These are phyloP conservation scores for Patellifolia procumbens DNA, from an alignment of 179 eudicot species.

Conservation along the genomic window DNA sequence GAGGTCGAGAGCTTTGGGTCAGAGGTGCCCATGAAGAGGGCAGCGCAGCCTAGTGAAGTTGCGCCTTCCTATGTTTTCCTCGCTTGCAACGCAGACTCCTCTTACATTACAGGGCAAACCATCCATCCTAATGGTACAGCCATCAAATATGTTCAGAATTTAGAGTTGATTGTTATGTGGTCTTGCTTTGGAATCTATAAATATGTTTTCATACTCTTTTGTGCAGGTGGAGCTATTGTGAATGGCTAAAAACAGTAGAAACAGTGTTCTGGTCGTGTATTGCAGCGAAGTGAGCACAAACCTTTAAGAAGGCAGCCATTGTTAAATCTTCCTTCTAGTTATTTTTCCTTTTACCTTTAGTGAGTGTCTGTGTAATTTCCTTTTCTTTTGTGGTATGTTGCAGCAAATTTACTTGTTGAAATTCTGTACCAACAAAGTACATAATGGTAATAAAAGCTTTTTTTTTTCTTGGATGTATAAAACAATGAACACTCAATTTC, in stretches of 20 bases:
- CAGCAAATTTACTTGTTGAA: background rate
- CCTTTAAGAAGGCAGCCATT: background rate
- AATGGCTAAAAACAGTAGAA: conserved; percentile 34
- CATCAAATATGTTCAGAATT: background rate
- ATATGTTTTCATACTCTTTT: conserved; percentile 5
- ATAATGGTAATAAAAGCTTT: conserved; percentile 24
- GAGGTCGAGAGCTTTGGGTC: conserved; percentile 59
- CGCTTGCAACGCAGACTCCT: conserved; percentile 71
- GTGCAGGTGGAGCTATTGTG: conserved; percentile 59
- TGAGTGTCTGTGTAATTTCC: background rate
- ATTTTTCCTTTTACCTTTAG: background rate
- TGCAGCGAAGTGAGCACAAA: background rate
- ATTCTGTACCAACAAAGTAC: conserved; percentile 12
- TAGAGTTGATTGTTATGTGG: background rate
- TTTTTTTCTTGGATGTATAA: background rate
- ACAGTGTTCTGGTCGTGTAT: background rate
- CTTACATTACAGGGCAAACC: conserved; percentile 84
- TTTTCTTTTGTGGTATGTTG: too few species aligned
- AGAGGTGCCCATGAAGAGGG: conserved; percentile 80
- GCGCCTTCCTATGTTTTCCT: conserved; percentile 88
- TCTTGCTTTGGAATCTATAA: background rate
- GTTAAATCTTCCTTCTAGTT: background rate
- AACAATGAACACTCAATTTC: background rate
- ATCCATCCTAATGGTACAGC: conserved; percentile 78
- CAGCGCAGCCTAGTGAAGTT: conserved; percentile 78